A percentile compares a stretch with the other conserved stretches of the same genome.
These are phyloP conservation scores for Pichia deserticola DNA, from an alignment of 805 yeast species.

Conservation along the genomic window DNA sequence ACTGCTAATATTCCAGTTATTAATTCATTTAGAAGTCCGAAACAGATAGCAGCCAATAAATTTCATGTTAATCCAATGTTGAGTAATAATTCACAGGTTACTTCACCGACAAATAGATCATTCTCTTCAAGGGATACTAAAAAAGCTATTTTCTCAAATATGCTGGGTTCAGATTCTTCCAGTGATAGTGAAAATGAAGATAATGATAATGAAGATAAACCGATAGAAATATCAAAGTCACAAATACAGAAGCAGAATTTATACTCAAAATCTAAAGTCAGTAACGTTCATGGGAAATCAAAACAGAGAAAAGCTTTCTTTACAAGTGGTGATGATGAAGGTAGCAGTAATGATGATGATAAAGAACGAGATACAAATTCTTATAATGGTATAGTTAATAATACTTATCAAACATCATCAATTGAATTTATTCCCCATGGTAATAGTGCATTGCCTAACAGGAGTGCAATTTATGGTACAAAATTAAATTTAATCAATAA, in stretches of 20 bases:
- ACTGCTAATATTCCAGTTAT: not conserved
- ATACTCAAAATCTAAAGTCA: too few relatives aligned
- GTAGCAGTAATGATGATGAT: not conserved
- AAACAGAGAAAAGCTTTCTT: not conserved
- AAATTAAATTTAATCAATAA: conserved; percentile 5
- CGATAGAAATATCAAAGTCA: conserved; percentile 5
- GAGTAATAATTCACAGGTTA: not conserved
- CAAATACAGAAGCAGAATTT: not conserved
- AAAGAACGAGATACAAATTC: not conserved
- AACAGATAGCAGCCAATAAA: not conserved
- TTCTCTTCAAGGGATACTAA: not conserved
- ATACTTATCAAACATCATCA: too few relatives aligned
- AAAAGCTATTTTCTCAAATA: not conserved
- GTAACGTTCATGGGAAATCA: not conserved
- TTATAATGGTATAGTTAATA: not conserved
- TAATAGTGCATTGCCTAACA: not conserved
- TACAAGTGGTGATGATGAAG: conserved; percentile 3
- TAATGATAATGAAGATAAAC: not conserved
- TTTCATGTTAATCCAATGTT: conserved; percentile 4
- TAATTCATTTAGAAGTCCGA: not conserved
- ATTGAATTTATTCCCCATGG: not conserved
- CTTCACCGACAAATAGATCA: not conserved
- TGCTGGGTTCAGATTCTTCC: not conserved
- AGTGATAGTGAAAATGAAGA: not conserved
- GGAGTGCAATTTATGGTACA: conserved; percentile 12